These are phyloP conservation scores for Knoxia roxburghii DNA, from an alignment of 257 asterid species.

Conservation along the genomic window DNA sequence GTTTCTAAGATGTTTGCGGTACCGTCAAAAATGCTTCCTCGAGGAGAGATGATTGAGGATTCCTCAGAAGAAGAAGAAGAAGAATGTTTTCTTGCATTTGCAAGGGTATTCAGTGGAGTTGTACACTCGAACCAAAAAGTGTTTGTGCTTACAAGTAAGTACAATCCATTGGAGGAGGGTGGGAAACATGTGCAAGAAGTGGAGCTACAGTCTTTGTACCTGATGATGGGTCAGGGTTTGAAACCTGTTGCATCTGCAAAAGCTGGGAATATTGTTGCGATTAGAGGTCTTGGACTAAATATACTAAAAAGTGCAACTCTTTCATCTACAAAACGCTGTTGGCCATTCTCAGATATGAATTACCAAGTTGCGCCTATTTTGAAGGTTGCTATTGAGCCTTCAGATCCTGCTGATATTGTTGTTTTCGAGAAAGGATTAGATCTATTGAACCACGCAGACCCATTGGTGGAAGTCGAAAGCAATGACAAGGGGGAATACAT, in stretches of 20 bases:
- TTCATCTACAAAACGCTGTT: slow-evolving; percentile 63
- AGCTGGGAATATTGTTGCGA: slow-evolving; percentile 83
- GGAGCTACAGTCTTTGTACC: slow-evolving; percentile 65
- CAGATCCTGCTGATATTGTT: slow-evolving; percentile 89
- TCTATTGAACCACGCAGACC: slow-evolving; percentile 88
- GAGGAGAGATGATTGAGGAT: slow-evolving; percentile 49
- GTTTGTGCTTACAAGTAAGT: slow-evolving; percentile 68
- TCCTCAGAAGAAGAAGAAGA: too few relatives aligned
- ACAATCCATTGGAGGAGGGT: slow-evolving; percentile 57
- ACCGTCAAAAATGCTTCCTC: slow-evolving; percentile 82
- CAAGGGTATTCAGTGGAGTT: slow-evolving; percentile 89
- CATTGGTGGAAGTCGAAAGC: slow-evolving; percentile 84
- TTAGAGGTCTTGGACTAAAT: slow-evolving; percentile 86
- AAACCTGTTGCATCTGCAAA: slow-evolving; percentile 65
- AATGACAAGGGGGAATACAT: slow-evolving; percentile 89
- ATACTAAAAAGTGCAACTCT: slow-evolving; percentile 92
- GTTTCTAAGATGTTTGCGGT: slow-evolving; percentile 96
- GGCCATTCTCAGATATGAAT: slow-evolving; percentile 95
- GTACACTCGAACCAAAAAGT: slow-evolving; percentile 60
- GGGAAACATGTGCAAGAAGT: slow-evolving; percentile 78
- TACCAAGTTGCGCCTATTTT: slow-evolving; percentile 91
- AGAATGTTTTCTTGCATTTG: slow-evolving; percentile 94
- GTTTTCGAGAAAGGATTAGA: slow-evolving; percentile 72
- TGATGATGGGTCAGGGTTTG: slow-evolving; percentile 94
- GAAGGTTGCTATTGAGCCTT: slow-evolving; percentile 92